phyloP scores from a whole-genome alignment of 257 asterid species.

The Verbena officinalis region DNA sequence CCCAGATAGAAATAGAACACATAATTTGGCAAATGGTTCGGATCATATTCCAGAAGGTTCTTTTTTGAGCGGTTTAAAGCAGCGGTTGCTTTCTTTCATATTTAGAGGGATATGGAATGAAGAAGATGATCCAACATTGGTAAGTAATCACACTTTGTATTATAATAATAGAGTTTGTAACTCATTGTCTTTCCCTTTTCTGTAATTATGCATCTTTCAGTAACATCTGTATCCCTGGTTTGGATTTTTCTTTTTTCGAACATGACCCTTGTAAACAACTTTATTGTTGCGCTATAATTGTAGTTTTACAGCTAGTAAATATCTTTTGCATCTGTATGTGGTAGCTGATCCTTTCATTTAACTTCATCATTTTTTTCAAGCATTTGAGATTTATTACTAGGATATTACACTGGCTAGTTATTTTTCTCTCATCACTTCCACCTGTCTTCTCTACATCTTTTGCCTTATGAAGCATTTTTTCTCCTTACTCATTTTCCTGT shows the following conservation, averaged over 20 bases:
- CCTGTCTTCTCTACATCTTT: constrained; percentile 9
- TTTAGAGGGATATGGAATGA: constrained; percentile 91
- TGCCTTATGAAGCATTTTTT: not conserved
- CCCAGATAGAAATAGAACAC: constrained; percentile 48
- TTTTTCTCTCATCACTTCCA: not conserved
- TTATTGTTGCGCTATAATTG: not conserved
- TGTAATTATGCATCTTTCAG: not conserved
- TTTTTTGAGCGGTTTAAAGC: constrained; percentile 86
- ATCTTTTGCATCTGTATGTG: not conserved
- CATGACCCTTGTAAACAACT: not conserved
- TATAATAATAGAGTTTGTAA: constrained; percentile 11
- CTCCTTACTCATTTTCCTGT: not conserved
- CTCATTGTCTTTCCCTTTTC: constrained; percentile 3
- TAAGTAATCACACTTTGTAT: constrained; percentile 40
- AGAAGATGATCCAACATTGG: constrained; percentile 79
- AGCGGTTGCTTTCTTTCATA: constrained; percentile 91
- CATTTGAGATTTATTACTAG: not conserved
- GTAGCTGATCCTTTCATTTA: not conserved
- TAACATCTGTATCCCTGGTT: not conserved
- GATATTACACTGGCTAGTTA: not conserved
- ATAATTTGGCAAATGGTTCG: constrained; percentile 48
- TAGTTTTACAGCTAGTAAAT: not conserved
- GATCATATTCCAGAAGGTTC: constrained; percentile 51
- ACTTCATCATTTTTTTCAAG: not conserved
- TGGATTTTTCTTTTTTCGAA: not conserved